Conservation (phyloP, 169 alveolate genomes). For the Cryptosporidium meleagridis region DNA sequence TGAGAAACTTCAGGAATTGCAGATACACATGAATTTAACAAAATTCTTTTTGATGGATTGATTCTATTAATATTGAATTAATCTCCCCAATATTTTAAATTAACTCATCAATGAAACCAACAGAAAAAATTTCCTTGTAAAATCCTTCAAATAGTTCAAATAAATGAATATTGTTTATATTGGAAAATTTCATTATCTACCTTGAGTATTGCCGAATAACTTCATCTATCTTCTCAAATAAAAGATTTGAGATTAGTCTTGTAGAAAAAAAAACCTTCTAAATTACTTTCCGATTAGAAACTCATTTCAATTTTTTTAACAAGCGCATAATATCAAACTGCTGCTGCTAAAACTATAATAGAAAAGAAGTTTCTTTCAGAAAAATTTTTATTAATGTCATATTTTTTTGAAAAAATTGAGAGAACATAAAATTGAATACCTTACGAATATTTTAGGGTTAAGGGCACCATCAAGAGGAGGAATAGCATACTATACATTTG, state of each 20-base stretch:
- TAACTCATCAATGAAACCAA: constrained; percentile 11
- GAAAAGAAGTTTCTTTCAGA: constrained; percentile 55
- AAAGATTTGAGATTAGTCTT: neutral
- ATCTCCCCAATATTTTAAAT: neutral
- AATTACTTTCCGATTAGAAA: neutral
- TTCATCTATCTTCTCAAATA: neutral
- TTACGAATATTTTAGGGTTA: neutral
- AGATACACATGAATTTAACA: neutral
- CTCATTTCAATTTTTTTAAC: neutral
- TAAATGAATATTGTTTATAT: too few relatives aligned
- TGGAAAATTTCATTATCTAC: neutral
- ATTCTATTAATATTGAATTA: neutral
- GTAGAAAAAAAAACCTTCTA: constrained; percentile 4
- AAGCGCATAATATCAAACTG: constrained; percentile 11
- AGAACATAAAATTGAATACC: constrained; percentile 18
- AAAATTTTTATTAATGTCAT: neutral
- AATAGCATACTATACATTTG: neutral
- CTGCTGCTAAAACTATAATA: neutral
- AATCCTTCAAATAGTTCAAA: neutral
- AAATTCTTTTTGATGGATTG: constrained; percentile 23
- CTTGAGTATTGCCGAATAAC: neutral
- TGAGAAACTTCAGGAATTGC: neutral
- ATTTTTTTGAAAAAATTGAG: neutral
- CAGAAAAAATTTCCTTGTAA: constrained; percentile 29
- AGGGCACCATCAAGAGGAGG: neutral